A percentile compares a stretch with the other conserved stretches of the same genome.
Evolutionary conservation across 2,329 filamentous ascomycete genomes (phyloP).

Genomic region (Fusarium foetens): DNA sequence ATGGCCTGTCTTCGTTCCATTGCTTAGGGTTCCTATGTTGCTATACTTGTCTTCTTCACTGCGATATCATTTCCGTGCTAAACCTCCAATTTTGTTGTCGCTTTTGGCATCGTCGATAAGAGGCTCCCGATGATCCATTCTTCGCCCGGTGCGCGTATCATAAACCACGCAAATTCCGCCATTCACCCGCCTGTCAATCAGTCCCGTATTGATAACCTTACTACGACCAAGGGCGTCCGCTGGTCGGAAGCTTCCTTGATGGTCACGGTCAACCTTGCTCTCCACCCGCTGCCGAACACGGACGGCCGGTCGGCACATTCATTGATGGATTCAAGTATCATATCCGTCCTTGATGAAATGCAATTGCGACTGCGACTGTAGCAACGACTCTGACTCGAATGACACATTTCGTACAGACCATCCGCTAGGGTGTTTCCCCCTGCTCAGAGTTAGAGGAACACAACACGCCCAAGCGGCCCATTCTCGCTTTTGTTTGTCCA

Average conservation of each 20-base stretch:
- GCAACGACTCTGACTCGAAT: slow-evolving; percentile 22
- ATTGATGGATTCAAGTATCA: slow-evolving; percentile 7
- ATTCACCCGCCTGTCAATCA: slow-evolving; percentile 6
- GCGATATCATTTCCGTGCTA: background rate
- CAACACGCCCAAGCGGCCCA: slow-evolving; percentile 4
- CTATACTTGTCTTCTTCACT: background rate
- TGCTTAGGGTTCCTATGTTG: background rate
- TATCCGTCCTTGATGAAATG: slow-evolving; percentile 13
- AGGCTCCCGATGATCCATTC: slow-evolving; percentile 24
- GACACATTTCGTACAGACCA: slow-evolving; percentile 25
- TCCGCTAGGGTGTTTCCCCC: background rate
- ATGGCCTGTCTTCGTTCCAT: slow-evolving; percentile 1
- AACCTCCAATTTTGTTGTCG: background rate
- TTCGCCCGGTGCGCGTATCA: slow-evolving; percentile 22
- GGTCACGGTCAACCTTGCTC: slow-evolving; percentile 21
- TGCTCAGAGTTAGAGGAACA: slow-evolving; percentile 12
- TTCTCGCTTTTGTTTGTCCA: slow-evolving; percentile 13
- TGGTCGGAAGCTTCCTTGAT: slow-evolving; percentile 22
- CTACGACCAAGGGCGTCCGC: slow-evolving; percentile 14
- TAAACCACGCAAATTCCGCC: slow-evolving; percentile 8
- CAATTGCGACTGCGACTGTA: slow-evolving; percentile 10
- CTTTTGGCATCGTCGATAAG: slow-evolving; percentile 3
- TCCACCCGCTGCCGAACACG: slow-evolving; percentile 31
- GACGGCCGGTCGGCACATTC: slow-evolving; percentile 19
- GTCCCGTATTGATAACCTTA: slow-evolving; percentile 27